phyloP scores from a whole-genome alignment of 2,329 filamentous ascomycete genomes.

The Cytospora piceae region DNA sequence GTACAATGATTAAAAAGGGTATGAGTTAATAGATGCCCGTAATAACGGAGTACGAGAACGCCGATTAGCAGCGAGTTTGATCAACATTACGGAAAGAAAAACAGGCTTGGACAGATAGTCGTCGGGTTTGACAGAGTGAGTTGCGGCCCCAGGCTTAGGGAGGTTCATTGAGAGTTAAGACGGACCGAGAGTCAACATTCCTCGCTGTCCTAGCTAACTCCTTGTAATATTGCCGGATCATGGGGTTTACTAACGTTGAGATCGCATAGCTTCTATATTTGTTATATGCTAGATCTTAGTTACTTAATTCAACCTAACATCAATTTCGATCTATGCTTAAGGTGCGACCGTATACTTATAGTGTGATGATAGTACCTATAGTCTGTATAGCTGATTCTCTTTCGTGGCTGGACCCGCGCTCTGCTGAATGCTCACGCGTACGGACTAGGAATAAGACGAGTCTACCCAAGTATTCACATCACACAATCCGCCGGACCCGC shows the following conservation, averaged over 20 bases:
- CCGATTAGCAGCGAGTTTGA: neutral
- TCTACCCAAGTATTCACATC: neutral
- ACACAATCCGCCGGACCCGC: neutral
- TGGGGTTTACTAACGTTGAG: neutral
- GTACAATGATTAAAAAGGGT: conserved; percentile 74
- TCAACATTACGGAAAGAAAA: neutral
- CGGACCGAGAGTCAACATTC: neutral
- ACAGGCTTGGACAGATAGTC: neutral
- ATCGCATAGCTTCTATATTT: conserved; percentile 2
- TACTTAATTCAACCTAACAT: neutral
- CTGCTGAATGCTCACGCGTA: neutral
- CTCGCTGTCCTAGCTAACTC: neutral
- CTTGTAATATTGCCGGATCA: neutral
- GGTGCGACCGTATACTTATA: neutral
- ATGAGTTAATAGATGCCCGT: neutral
- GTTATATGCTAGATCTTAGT: neutral
- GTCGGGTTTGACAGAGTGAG: neutral
- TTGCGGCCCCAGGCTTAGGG: neutral
- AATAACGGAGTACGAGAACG: neutral
- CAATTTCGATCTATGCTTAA: neutral
- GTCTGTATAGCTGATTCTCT: no score
- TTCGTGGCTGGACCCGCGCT: no score
- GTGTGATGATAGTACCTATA: no score
- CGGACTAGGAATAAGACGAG: neutral
- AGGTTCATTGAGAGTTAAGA: neutral